phyloP scores from a whole-genome alignment of 2,329 filamentous ascomycete genomes.

The Neoarthrinium moseri region DNA sequence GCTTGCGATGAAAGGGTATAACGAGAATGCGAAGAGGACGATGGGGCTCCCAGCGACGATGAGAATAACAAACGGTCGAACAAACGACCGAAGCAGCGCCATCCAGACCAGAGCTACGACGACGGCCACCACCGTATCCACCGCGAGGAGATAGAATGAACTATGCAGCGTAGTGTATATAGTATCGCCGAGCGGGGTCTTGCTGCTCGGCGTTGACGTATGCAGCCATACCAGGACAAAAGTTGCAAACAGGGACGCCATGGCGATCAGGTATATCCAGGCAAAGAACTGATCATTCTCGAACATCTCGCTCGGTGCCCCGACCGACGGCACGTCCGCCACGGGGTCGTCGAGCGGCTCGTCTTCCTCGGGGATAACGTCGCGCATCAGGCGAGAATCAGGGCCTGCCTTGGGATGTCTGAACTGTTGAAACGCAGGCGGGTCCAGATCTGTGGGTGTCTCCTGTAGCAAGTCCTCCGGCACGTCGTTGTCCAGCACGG shows the following conservation, averaged over 20 bases:
- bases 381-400: conserved; percentile 42
- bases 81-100: conserved; percentile 82
- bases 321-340: conserved; percentile 49
- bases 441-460: conserved; percentile 48
- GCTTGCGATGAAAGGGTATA: conserved; percentile 89
- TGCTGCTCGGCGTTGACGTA: conserved; percentile 68
- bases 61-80: conserved; percentile 75
- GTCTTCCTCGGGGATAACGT: conserved; percentile 36
- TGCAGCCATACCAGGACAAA: conserved; percentile 89
- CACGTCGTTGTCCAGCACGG: conserved; percentile 57
- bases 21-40: conserved; percentile 82
- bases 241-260: conserved; percentile 82
- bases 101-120: conserved; percentile 90
- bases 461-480: conserved; percentile 61
- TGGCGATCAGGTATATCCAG: conserved; percentile 80
- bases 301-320: conserved; percentile 67
- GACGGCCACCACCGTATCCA: conserved; percentile 88
- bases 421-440: conserved; percentile 64
- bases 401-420: conserved; percentile 43
- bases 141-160: conserved; percentile 84
- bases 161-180: conserved; percentile 86
- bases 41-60: conserved; percentile 83
- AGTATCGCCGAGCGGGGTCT: conserved; percentile 81
- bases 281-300: conserved; percentile 90
- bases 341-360: conserved; percentile 31